These are phyloP conservation scores for Acer saccharum DNA, from an alignment of 345 rosid genomes.

Conservation along the genomic window DNA sequence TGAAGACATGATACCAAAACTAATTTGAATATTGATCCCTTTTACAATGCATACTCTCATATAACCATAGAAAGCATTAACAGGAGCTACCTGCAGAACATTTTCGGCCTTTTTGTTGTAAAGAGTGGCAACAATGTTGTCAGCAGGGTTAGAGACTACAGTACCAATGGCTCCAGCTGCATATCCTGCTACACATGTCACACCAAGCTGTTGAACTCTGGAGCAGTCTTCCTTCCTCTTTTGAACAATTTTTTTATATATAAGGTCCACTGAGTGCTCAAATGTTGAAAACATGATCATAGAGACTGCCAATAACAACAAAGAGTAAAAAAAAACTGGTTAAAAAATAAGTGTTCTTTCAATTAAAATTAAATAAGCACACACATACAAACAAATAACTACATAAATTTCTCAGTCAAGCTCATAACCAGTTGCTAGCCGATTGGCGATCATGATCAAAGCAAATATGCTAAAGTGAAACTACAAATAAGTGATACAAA, in stretches of 20 bases:
- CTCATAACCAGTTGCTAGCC: not conserved
- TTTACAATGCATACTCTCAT: not conserved
- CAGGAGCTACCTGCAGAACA: constrained; percentile 43
- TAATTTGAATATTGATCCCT: not conserved
- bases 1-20: constrained; percentile 20
- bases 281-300: constrained; percentile 60
- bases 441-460: not conserved
- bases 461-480: not conserved
- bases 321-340: not conserved
- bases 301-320: constrained; percentile 44
- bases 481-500: not conserved
- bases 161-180: constrained; percentile 53
- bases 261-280: constrained; percentile 51
- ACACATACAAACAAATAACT: not conserved
- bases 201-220: constrained; percentile 50
- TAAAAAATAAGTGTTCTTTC: not conserved
- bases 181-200: constrained; percentile 54
- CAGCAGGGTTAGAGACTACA: constrained; percentile 65
- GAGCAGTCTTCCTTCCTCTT: constrained; percentile 53
- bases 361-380: not conserved
- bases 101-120: constrained; percentile 58
- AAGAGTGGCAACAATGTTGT: constrained; percentile 51
- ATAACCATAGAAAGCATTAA: not conserved
- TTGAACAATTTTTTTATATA: constrained; percentile 32
- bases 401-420: not conserved